A percentile compares a stretch with the other conserved stretches of the same genome.
Conservation (phyloP, 345 rosid genomes). For the Raphanus sativus region DNA sequence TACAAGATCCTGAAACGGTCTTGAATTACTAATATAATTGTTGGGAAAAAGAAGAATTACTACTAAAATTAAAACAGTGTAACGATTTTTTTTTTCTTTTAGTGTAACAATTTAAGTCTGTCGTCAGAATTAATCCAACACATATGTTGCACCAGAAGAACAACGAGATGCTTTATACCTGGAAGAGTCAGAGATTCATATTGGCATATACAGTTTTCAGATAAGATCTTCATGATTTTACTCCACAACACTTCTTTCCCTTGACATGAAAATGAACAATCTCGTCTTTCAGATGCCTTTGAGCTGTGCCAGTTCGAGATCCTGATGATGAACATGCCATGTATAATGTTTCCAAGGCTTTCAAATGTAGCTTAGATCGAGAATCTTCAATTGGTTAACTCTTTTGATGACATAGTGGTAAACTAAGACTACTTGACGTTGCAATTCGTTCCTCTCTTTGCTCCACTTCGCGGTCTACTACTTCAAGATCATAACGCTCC, state of each 20-base stretch:
- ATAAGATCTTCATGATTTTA: slow-evolving; percentile 45
- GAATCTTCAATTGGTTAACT: slow-evolving; percentile 56
- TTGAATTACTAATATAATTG: not conserved
- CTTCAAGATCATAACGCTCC: slow-evolving; percentile 55
- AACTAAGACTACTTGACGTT: slow-evolving; percentile 44
- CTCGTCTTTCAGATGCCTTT: slow-evolving; percentile 51
- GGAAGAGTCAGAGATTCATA: not conserved
- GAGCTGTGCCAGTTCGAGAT: slow-evolving; percentile 43
- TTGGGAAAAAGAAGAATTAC: not conserved
- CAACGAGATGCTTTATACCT: not conserved
- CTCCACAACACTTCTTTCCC: slow-evolving; percentile 56
- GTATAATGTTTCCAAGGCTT: slow-evolving; percentile 53
- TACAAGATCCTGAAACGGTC: slow-evolving; percentile 5
- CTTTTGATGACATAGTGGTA: slow-evolving; percentile 43
- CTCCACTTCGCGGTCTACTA: slow-evolving; percentile 85
- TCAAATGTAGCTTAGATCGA: slow-evolving; percentile 76
- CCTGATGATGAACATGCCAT: slow-evolving; percentile 73
- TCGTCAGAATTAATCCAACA: not conserved
- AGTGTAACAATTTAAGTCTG: not conserved
- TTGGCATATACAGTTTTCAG: not conserved
- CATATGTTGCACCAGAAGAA: not conserved
- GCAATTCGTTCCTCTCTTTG: slow-evolving; percentile 41
- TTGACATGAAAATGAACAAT: slow-evolving; percentile 57
- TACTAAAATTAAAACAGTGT: not conserved
- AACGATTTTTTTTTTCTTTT: no score